These are phyloP conservation scores for Pseudopithomyces maydicus DNA, from an alignment of 2,329 filamentous ascomycete species.

Conservation along the genomic window DNA sequence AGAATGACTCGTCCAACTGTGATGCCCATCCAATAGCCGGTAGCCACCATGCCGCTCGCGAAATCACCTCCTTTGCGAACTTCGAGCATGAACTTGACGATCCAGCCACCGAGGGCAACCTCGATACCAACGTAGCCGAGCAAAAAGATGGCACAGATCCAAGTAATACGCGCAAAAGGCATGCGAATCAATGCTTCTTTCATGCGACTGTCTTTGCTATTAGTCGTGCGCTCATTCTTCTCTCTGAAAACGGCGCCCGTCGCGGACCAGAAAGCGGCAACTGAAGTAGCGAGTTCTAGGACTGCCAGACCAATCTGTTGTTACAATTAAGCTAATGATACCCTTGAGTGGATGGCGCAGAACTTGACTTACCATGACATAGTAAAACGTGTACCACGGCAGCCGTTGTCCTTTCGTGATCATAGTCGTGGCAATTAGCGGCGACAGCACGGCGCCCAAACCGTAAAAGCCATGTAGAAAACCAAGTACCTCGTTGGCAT, in stretches of 20 bases:
- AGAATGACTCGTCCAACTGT: constrained; percentile 74
- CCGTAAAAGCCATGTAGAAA: constrained; percentile 76
- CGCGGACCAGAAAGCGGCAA: constrained; percentile 66
- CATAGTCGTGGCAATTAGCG: constrained; percentile 74
- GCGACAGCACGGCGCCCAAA: constrained; percentile 70
- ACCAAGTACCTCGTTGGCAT: constrained; percentile 75
- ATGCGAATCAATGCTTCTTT: constrained; percentile 55
- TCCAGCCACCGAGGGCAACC: constrained; percentile 78
- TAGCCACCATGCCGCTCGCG: constrained; percentile 74
- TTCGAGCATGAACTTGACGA: constrained; percentile 84
- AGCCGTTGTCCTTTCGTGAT: constrained; percentile 63
- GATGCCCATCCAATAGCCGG: constrained; percentile 84
- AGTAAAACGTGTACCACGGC: constrained; percentile 77
- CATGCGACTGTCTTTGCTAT: constrained; percentile 55
- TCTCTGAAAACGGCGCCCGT: constrained; percentile 63
- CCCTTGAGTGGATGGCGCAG: background rate
- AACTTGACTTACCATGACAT: constrained; percentile 65
- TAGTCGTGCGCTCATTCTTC: constrained; percentile 51
- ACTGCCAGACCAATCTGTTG: constrained; percentile 58
- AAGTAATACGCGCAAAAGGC: constrained; percentile 63
- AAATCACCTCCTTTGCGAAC: constrained; percentile 73
- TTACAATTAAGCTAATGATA: background rate
- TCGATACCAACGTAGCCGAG: constrained; percentile 81
- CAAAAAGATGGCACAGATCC: constrained; percentile 75
- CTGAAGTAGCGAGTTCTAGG: constrained; percentile 60